Percentiles rank a stretch among this genome's conserved stretches.
Conservation (phyloP, 305 asterid genomes). For the Fraxinus dipetala region DNA sequence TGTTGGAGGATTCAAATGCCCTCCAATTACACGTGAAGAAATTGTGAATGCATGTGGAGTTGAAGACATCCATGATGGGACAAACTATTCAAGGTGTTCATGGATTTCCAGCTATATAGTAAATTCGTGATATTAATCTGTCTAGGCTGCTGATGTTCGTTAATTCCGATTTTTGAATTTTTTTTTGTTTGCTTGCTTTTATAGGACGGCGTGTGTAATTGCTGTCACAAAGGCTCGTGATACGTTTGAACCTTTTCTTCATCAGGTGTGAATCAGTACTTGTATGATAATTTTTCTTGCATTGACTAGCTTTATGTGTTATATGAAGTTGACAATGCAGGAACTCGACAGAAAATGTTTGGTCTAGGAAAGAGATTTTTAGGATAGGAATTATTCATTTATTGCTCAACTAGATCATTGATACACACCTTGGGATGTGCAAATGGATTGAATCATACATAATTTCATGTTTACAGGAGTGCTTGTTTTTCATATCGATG, state of each 20-base stretch:
- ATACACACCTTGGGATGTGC: neutral
- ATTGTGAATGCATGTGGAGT: conserved; percentile 99
- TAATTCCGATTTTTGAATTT: conserved; percentile 5
- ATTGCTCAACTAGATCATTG: neutral
- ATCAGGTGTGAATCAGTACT: conserved; percentile 58
- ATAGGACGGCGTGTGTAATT: conserved; percentile 91
- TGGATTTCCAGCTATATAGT: conserved; percentile 19
- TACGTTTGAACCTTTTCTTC: conserved; percentile 93
- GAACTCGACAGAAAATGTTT: neutral
- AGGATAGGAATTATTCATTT: neutral
- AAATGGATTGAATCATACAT: neutral
- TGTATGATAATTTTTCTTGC: neutral
- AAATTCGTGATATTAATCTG: conserved; percentile 17
- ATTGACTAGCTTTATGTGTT: neutral
- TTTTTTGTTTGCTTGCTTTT: conserved; percentile 26
- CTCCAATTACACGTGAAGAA: conserved; percentile 95
- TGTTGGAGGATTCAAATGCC: conserved; percentile 94
- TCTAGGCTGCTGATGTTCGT: conserved; percentile 13
- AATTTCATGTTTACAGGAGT: neutral
- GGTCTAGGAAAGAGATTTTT: neutral
- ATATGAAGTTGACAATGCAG: neutral
- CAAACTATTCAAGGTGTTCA: conserved; percentile 79
- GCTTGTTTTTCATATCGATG: neutral
- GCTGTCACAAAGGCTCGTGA: conserved; percentile 97
- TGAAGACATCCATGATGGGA: conserved; percentile 95